These are phyloP conservation scores for Boletus sensibilis DNA, from an alignment of 768 basidiomycete species.

Conservation along the genomic window DNA sequence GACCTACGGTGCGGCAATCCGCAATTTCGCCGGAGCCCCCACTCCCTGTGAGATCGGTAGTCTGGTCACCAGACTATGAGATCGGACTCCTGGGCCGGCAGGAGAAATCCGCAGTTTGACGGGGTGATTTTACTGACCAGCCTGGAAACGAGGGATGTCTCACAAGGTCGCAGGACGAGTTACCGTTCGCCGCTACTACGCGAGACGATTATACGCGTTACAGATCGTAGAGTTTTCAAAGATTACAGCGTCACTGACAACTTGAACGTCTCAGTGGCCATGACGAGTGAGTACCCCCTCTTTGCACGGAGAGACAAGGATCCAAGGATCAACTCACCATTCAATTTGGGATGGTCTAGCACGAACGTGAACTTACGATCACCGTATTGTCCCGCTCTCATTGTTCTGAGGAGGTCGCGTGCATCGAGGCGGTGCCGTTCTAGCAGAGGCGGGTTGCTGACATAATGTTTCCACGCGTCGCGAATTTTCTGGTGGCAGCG, in stretches of 20 bases:
- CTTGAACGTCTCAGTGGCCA: neutral
- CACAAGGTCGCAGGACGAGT: neutral
- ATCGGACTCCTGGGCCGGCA: neutral
- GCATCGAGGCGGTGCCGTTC: neutral
- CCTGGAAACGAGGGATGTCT: neutral
- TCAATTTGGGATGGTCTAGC: neutral
- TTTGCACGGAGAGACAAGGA: neutral
- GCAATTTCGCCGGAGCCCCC: neutral
- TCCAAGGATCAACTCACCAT: neutral
- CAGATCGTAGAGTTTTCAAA: neutral
- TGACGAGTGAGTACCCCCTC: neutral
- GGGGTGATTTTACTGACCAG: too few relatives aligned
- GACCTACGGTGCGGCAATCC: neutral
- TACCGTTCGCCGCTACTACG: neutral
- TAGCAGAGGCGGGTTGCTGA: slow-evolving; percentile 23
- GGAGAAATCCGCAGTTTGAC: neutral
- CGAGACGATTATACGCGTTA: neutral
- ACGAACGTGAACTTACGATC: neutral
- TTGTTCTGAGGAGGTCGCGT: neutral
- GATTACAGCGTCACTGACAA: neutral
- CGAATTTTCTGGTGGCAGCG: slow-evolving; percentile 30
- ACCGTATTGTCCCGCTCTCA: neutral
- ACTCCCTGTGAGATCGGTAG: neutral
- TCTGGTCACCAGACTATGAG: too few relatives aligned
- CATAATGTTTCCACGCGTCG: slow-evolving; percentile 33